phyloP scores from a whole-genome alignment of 148 eudicot genomes.

The Camellia lanceoleosa region DNA sequence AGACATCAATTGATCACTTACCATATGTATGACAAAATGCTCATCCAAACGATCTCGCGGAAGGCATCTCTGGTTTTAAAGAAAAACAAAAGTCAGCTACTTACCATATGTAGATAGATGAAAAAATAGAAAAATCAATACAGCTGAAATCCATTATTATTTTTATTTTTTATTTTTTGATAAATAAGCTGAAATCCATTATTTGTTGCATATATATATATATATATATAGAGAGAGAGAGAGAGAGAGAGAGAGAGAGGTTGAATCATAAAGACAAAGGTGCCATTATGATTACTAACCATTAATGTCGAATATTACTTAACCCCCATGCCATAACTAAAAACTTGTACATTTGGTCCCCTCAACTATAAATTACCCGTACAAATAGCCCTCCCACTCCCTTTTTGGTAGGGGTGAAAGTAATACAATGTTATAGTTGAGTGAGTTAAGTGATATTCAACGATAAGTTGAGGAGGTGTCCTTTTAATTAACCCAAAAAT shows the following conservation, averaged over 20 bases:
- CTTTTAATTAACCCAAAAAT: no score
- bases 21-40: slow-evolving; percentile 88
- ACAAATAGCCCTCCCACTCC: no score
- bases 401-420: no score
- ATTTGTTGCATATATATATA: neutral
- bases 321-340: no score
- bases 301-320: neutral
- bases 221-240: no score
- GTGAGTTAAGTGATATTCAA: no score
- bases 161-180: neutral
- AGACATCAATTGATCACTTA: slow-evolving; percentile 19
- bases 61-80: slow-evolving; percentile 81
- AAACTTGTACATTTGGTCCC: no score
- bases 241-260: neutral
- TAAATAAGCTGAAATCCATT: neutral
- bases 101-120: neutral
- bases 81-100: slow-evolving; percentile 18
- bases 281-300: neutral
- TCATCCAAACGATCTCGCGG: slow-evolving; percentile 84
- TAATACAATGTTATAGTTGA: no score
- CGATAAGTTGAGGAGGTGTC: no score
- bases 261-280: neutral
- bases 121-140: neutral
- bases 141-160: slow-evolving; percentile 4
- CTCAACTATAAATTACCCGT: no score